Evolutionary conservation across 768 basidiomycete species (phyloP).

Genomic region (Suillus subluteus): DNA sequence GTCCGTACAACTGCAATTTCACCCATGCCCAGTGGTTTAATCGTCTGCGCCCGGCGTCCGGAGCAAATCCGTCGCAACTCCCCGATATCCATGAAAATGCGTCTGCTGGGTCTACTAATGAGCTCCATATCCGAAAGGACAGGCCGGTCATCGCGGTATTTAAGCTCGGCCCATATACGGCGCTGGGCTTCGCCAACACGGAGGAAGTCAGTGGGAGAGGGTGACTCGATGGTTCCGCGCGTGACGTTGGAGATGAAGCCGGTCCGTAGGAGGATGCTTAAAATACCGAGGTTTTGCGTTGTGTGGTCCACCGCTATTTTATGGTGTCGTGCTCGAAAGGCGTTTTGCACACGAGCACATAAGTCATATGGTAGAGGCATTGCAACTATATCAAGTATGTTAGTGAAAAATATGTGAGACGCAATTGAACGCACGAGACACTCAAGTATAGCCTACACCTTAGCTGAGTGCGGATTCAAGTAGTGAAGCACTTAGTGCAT

Average conservation of each 20-base stretch:
- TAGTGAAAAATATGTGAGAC: background rate
- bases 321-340: conserved; percentile 85
- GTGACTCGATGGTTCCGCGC: conserved; percentile 68
- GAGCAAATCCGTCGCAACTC: conserved; percentile 82
- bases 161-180: conserved; percentile 92
- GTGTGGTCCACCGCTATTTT: conserved; percentile 79
- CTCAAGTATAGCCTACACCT: background rate
- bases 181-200: conserved; percentile 62
- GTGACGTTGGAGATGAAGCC: conserved; percentile 87
- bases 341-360: conserved; percentile 90
- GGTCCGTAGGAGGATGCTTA: conserved; percentile 87
- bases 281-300: conserved; percentile 89
- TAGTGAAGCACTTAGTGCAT: background rate
- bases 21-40: conserved; percentile 87
- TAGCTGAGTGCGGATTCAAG: background rate
- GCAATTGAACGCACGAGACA: conserved; percentile 4
- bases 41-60: conserved; percentile 78
- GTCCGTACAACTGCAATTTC: conserved; percentile 90
- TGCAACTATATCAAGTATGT: background rate
- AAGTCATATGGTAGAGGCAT: conserved; percentile 81
- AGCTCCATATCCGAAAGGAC: conserved; percentile 81
- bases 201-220: conserved; percentile 68
- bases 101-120: conserved; percentile 82
- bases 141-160: conserved; percentile 89
- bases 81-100: conserved; percentile 70